Evolutionary conservation across 129 eudicot species (phyloP), one percentile per base, ranked within the genome.

Genomic region (Tagetes erecta): DNA sequence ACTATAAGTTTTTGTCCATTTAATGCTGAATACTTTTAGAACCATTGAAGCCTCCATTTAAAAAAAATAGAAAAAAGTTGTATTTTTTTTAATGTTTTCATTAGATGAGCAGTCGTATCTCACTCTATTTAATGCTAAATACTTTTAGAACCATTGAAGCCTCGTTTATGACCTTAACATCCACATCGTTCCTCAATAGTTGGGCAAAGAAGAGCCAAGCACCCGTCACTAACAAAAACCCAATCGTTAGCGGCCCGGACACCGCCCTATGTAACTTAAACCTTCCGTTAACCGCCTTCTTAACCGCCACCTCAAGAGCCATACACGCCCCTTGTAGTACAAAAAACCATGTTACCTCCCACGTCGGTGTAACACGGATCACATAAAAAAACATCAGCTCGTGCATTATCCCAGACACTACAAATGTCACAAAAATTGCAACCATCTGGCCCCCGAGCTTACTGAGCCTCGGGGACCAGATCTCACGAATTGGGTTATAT

Each of bases 341-440:
- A 65, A 89, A 86, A 75, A 84, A 86, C 86, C 87, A 84, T 20
- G 91, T 84, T 67, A 84, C 89, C 87, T 86, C 87, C 86, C 89
- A 86, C 71, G 96, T 86, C 8, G 89, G 89, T 1, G 9, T 1
- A 2, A 57, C 89, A 8, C 80, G 89, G 1, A 84, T 59, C 27
- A 86, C 5, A 56, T 86, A 89, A 58, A 56, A 82, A 42, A 55
- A 83, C 4, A 84, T 62, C 37, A 73, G 0, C 80, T 89, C 96
- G 46, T 89, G 96, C 89, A 84, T 82, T 35, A 89, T n/a, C 0
- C 96, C 89, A 0, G 96, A 89, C 10, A 84, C 87, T 75, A 84
- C 3, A 64, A 89, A 89, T 0, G 87, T 82, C 27, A 79, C 81
- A 27, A 86, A 3, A 9, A 69, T 51, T 0, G 86, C 27, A 20